Evolutionary conservation across 805 yeast genomes (phyloP), one percentile per base, ranked within the genome.

Genomic region (Barnettozyma salicaria): DNA sequence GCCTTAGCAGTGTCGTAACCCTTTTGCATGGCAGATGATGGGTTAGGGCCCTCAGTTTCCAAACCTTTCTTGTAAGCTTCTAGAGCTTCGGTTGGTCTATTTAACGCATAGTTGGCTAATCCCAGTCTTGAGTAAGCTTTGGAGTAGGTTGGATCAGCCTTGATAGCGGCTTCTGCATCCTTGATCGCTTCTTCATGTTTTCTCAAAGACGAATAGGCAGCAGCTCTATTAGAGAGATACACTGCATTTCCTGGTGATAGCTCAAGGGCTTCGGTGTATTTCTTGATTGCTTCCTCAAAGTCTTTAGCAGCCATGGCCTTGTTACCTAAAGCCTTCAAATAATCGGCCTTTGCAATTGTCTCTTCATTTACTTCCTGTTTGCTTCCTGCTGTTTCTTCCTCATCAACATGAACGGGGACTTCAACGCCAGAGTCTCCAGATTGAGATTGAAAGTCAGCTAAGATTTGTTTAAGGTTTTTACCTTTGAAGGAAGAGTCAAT

Each of bases 111-210:
- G 56, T 81, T 78, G 5, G 98, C 97, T 50, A 89, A 76, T 3
- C 97, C 98, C 49, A 92, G 69, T 61, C 98, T 80, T 6, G 96
- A 85, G 71, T 88, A 92, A 9, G 95, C 96, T 67, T 90, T 89
- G 22, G 96, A 78, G 52, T 86, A 92, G 6, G 66, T 52, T 37
- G 96, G 82, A 56, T 90, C 88, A 36, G 79, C 65, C 43, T 74
- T 72, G 40, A 87, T 78, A 28, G 98, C 96, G 38, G 68, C 67
- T 52, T 82, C 72, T 20, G 97, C 96, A 59, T 92, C 98, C 30
- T 67, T 67, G 27, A 83, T 74, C 3, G 98, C 97, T 44, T 72
- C 65, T 12, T 76, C 81, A 56, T 84, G 89, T 43, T 87, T 67
- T 45, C 76, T 72, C 21, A 74, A 53, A 6, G 96, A 85, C 9